These are phyloP conservation scores for Pichia exigua DNA, from an alignment of 805 yeast species.

Conservation along the genomic window DNA sequence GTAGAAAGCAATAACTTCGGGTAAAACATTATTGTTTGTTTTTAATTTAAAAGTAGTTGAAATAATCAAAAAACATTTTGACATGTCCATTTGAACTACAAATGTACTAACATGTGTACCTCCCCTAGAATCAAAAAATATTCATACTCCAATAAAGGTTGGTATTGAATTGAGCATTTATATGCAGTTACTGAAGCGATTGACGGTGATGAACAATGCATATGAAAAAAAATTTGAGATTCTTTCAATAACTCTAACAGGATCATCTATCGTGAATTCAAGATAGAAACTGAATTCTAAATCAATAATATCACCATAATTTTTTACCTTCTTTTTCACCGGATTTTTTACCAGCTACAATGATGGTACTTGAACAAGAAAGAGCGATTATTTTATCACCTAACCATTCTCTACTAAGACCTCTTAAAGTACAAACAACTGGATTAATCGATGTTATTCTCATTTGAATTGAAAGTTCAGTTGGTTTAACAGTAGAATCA, in stretches of 20 bases:
- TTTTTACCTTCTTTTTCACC: slow-evolving; percentile 12
- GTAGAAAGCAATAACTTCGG: slow-evolving; percentile 51
- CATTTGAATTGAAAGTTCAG: slow-evolving; percentile 14
- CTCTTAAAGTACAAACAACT: slow-evolving; percentile 13
- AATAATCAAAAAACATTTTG: slow-evolving; percentile 29
- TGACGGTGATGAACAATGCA: slow-evolving; percentile 62
- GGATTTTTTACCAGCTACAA: slow-evolving; percentile 17
- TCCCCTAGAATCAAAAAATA: slow-evolving; percentile 65
- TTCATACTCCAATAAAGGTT: slow-evolving; percentile 23
- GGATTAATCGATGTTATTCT: slow-evolving; percentile 20
- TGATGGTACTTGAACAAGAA: slow-evolving; percentile 19
- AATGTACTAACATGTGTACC: slow-evolving; percentile 61
- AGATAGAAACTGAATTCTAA: slow-evolving; percentile 33
- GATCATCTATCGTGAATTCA: slow-evolving; percentile 37
- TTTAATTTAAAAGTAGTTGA: slow-evolving; percentile 38
- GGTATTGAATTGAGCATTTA: slow-evolving; percentile 10
- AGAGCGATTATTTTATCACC: slow-evolving; percentile 15
- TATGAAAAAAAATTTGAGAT: slow-evolving; percentile 41
- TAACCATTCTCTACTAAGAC: slow-evolving; percentile 2
- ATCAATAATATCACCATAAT: slow-evolving; percentile 12
- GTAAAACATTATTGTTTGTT: slow-evolving; percentile 39
- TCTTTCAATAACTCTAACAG: slow-evolving; percentile 20
- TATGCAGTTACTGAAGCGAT: slow-evolving; percentile 59
- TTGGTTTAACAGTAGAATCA: slow-evolving; percentile 7
- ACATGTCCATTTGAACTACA: slow-evolving; percentile 52